These are phyloP conservation scores for Hypoxylon sp. DNA, from an alignment of 2,329 filamentous ascomycete species.

Conservation along the genomic window DNA sequence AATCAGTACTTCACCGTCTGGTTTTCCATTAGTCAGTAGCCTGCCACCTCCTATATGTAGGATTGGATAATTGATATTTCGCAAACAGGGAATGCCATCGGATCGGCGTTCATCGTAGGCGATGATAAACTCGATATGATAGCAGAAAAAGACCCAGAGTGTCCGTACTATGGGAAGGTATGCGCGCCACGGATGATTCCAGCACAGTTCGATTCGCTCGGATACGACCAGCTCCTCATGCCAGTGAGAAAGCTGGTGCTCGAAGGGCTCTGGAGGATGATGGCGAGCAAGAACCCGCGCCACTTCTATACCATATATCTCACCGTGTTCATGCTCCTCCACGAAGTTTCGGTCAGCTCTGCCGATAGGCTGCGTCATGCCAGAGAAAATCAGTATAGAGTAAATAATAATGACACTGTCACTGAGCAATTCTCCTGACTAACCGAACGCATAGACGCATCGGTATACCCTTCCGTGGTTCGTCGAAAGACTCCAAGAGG, in stretches of 20 bases:
- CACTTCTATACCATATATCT: constrained; percentile 54
- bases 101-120: constrained; percentile 61
- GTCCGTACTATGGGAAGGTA: constrained; percentile 58
- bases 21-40: constrained; percentile 63
- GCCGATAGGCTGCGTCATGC: constrained; percentile 60
- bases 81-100: constrained; percentile 61
- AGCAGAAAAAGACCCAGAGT: constrained; percentile 56
- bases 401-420: constrained; percentile 41
- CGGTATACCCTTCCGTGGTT: constrained; percentile 59
- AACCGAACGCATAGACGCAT: constrained; percentile 11
- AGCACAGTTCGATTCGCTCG: constrained; percentile 54
- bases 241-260: constrained; percentile 49
- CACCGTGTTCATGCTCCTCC: constrained; percentile 54
- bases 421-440: not conserved
- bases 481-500: constrained; percentile 62
- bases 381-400: constrained; percentile 54
- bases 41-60: not conserved
- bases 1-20: constrained; percentile 61
- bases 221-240: constrained; percentile 44
- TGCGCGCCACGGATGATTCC: constrained; percentile 53
- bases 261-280: constrained; percentile 50
- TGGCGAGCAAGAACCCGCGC: constrained; percentile 49
- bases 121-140: constrained; percentile 60
- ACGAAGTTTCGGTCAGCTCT: constrained; percentile 59
- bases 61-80: constrained; percentile 5